Evolutionary conservation across 495 filamentous ascomycete species (phyloP), one percentile per base, ranked within the genome.

Genomic region (Aspergillus baeticus): DNA sequence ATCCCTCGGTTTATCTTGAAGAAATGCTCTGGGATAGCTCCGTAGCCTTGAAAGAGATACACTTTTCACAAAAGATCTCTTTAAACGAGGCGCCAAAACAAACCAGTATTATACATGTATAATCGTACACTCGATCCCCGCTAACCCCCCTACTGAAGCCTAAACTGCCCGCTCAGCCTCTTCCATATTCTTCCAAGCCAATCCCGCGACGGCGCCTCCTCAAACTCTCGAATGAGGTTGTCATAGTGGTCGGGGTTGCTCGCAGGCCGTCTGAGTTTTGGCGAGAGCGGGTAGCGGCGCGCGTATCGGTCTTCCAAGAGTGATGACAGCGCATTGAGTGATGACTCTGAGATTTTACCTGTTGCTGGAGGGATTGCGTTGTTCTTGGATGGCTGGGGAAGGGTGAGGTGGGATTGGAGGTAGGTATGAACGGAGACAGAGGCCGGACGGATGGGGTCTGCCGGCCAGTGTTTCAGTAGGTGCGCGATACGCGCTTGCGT

Each of bases 211-310:
- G 87, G 87, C 15, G 87, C 89, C 68, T 85, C 87, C 46, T 86
- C 82, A 36, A 91, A 81, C 70, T 92, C 92, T 51, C 73, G 77
- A 52, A 90, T 65, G 5, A 96, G 67, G 58, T 88, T 78, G 22
- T 84, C 78, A 65, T 93, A 96, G 69, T 96, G 83, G 4, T 78
- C 83, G 23, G 91, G 90, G 55, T 91, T 87, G 63, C 84, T 89
- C 33, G 80, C 81, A 1, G 92, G 92, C 22, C 75, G 72, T 59
- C 92, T 78, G 45, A 93, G 64, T 15, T 72, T 73, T 15, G 76
- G 74, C 0, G 80, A 73, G 15, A 91, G 63, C 8, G 85, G 87
- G 67, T 92, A 94, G 77, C 86, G 61, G 47, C 76, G 81, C 43
- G 72, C 80, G 66, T 90, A 94, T 48, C 86, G 73, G 68, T 95